Evolutionary conservation across 1,139 yeast species (phyloP).

Genomic region (Diutina catenulata): DNA sequence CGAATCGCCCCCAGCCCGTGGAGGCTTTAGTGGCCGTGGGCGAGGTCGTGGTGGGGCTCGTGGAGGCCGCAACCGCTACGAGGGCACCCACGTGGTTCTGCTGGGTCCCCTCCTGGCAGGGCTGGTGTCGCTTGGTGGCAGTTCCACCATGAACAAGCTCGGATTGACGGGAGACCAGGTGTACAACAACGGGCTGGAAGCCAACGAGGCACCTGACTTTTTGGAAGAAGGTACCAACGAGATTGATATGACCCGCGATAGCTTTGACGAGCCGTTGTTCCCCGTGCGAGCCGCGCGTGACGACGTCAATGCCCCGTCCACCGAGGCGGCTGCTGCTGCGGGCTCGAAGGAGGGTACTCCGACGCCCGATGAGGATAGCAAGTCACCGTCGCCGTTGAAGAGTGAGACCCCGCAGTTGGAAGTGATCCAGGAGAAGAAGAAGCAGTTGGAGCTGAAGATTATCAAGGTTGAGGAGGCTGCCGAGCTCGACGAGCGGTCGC

Average conservation of each 20-base stretch:
- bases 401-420: slow-evolving; percentile 21
- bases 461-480: too few relatives aligned
- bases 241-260: slow-evolving; percentile 53
- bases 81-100: slow-evolving; percentile 57
- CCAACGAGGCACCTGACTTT: slow-evolving; percentile 24
- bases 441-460: slow-evolving; percentile 20
- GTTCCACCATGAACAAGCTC: slow-evolving; percentile 16
- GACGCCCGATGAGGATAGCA: slow-evolving; percentile 16
- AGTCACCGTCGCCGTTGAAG: slow-evolving; percentile 17
- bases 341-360: slow-evolving; percentile 16
- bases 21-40: not conserved
- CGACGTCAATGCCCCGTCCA: not conserved
- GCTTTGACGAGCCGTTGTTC: slow-evolving; percentile 33
- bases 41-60: slow-evolving; percentile 17
- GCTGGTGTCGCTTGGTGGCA: slow-evolving; percentile 34
- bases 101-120: slow-evolving; percentile 68
- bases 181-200: slow-evolving; percentile 13
- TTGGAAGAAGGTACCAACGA: slow-evolving; percentile 30
- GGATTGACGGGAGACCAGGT: slow-evolving; percentile 19
- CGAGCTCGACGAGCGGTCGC: slow-evolving; percentile 7
- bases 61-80: slow-evolving; percentile 34
- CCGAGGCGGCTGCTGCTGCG: not conserved
- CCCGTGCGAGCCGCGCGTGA: slow-evolving; percentile 29
- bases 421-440: slow-evolving; percentile 17
- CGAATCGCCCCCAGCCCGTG: slow-evolving; percentile 8